phyloP scores from a whole-genome alignment of 768 basidiomycete species.

The Obba rivulosa region DNA sequence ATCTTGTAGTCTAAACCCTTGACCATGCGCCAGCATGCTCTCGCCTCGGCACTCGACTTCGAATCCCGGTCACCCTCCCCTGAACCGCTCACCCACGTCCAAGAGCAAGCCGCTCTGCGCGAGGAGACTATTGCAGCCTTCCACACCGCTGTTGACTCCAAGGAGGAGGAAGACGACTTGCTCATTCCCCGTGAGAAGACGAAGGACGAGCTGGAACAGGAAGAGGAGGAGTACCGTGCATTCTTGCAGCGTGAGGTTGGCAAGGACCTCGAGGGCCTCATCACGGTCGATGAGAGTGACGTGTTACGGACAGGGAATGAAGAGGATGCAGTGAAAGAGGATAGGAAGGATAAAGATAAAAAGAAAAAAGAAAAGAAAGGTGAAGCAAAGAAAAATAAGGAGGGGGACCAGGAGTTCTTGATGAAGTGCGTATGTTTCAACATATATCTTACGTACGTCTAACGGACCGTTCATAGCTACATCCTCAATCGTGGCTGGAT shows the following conservation, averaged over 20 bases:
- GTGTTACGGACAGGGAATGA: slow-evolving; percentile 17
- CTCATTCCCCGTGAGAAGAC: slow-evolving; percentile 74
- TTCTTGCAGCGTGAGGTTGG: slow-evolving; percentile 84
- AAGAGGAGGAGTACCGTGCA: slow-evolving; percentile 81
- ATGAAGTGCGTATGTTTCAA: slow-evolving; percentile 59
- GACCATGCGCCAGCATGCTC: slow-evolving; percentile 67
- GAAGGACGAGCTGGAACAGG: slow-evolving; percentile 66
- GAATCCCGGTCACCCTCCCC: slow-evolving; percentile 55
- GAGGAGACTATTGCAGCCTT: slow-evolving; percentile 86
- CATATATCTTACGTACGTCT: background rate
- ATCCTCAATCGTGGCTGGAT: slow-evolving; percentile 98
- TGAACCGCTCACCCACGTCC: slow-evolving; percentile 56
- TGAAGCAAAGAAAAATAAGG: slow-evolving; percentile 31
- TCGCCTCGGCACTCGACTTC: slow-evolving; percentile 58
- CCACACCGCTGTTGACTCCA: slow-evolving; percentile 35
- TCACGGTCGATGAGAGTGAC: slow-evolving; percentile 45
- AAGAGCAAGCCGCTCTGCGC: slow-evolving; percentile 73
- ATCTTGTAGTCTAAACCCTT: slow-evolving; percentile 57
- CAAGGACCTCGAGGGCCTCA: slow-evolving; percentile 59
- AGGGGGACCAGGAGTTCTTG: slow-evolving; percentile 77
- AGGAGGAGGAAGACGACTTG: slow-evolving; percentile 51
- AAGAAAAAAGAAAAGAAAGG: slow-evolving; percentile 20
- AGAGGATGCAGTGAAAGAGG: slow-evolving; percentile 21
- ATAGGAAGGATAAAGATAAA: slow-evolving; percentile 26
- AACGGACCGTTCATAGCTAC: slow-evolving; percentile 50